These are phyloP conservation scores for Sphaerulina musiva DNA, from an alignment of 2,329 filamentous ascomycete species.

Conservation along the genomic window DNA sequence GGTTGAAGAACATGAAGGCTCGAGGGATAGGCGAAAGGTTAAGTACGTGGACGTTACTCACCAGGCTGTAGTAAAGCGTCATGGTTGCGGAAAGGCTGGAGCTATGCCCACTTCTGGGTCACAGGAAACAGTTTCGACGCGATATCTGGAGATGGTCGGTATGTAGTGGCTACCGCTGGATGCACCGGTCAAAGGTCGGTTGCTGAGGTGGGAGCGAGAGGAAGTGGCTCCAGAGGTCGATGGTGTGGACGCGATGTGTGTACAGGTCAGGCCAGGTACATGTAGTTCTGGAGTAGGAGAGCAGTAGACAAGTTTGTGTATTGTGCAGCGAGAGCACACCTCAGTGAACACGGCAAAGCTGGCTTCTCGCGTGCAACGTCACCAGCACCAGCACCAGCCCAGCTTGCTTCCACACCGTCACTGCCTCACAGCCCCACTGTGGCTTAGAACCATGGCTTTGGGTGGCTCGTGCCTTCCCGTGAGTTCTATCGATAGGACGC, in stretches of 20 bases:
- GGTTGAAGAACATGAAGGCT: constrained; percentile 3
- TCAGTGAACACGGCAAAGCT: too few relatives aligned
- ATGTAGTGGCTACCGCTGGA: neutral
- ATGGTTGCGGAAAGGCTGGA: constrained; percentile 42
- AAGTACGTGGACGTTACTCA: constrained; percentile 38
- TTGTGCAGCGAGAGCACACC: too few relatives aligned
- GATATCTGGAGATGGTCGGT: neutral
- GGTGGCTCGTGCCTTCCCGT: neutral
- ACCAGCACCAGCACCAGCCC: too few relatives aligned
- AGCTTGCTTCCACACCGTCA: neutral
- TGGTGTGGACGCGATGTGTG: too few relatives aligned
- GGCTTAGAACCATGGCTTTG: neutral
- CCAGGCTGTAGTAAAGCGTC: constrained; percentile 64
- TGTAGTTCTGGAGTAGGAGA: too few relatives aligned
- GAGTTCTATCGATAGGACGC: neutral
- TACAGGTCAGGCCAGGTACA: too few relatives aligned
- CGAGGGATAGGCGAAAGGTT: neutral
- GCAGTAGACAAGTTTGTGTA: too few relatives aligned
- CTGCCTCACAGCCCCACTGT: neutral
- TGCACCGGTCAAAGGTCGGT: neutral
- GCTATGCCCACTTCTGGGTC: constrained; percentile 8
- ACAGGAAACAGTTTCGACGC: neutral
- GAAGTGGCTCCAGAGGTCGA: too few relatives aligned
- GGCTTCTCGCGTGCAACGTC: neutral
- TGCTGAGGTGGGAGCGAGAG: too few relatives aligned